A percentile compares a stretch with the other conserved stretches of the same genome.
phyloP scores from a whole-genome alignment of 78 protist genomes.

The Dictyostelium purpureum region DNA sequence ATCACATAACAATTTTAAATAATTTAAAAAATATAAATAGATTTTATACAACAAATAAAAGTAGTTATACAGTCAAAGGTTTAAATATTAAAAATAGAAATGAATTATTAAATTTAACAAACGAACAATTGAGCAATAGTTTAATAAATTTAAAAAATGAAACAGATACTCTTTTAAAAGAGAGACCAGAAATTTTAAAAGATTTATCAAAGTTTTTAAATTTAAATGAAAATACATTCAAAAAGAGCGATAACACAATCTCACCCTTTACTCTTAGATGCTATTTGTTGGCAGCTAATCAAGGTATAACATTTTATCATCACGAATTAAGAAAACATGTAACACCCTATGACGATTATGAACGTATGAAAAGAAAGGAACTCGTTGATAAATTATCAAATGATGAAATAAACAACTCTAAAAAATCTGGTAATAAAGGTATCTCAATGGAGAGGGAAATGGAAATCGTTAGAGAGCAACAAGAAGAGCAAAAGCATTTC shows the following conservation, averaged over 20 bases:
- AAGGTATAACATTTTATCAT: constrained; percentile 53
- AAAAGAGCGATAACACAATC: background rate
- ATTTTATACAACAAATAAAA: too few relatives aligned
- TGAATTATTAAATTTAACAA: background rate
- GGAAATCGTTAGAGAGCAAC: background rate
- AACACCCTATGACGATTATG: constrained; percentile 52
- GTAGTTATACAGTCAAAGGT: background rate
- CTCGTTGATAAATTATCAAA: background rate
- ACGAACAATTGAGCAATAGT: background rate
- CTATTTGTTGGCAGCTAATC: background rate
- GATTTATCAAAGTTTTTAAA: background rate
- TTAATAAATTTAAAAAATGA: background rate
- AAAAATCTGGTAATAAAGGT: background rate
- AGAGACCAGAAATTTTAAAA: background rate
- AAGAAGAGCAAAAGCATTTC: constrained; percentile 38
- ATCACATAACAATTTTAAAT: too few relatives aligned
- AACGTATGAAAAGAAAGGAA: constrained; percentile 21
- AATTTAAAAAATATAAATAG: too few relatives aligned
- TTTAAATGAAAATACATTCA: too few relatives aligned
- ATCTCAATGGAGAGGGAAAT: constrained; percentile 27
- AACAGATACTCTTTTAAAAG: background rate
- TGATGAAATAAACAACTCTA: background rate
- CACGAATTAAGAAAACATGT: constrained; percentile 40
- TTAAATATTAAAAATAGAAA: background rate
- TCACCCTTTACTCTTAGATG: constrained; percentile 42